A percentile compares a stretch with the other conserved stretches of the same genome.
Evolutionary conservation across 768 basidiomycete species (phyloP).

Genomic region (Hypholoma sublateritium): DNA sequence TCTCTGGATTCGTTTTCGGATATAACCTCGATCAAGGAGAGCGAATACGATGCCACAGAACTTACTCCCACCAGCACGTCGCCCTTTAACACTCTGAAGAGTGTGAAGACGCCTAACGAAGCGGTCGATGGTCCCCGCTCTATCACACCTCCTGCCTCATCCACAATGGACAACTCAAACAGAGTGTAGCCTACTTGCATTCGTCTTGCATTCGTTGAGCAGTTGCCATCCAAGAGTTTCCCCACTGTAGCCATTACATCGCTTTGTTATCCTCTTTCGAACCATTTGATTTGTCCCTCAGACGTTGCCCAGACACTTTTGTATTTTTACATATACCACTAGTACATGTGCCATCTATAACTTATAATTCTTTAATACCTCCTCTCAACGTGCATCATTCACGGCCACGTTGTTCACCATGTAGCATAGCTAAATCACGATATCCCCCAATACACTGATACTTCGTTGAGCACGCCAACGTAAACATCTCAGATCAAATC

Average conservation of each 20-base stretch:
- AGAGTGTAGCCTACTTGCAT: no score
- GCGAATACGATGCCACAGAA: conserved; percentile 14
- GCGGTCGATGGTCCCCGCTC: not conserved
- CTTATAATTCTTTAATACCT: not conserved
- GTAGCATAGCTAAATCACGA: not conserved
- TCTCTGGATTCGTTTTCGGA: conserved; percentile 26
- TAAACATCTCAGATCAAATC: no score
- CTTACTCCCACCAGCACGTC: conserved; percentile 5
- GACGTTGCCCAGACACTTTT: not conserved
- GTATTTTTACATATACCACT: conserved; percentile 4
- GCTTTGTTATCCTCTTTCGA: not conserved
- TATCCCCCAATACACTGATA: not conserved
- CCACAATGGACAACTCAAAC: no score
- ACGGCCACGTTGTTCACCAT: not conserved
- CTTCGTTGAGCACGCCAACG: no score
- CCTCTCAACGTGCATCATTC: not conserved
- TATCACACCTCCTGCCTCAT: no score
- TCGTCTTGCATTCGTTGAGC: no score
- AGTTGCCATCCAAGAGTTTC: not conserved
- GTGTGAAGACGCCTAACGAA: not conserved
- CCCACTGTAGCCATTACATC: not conserved
- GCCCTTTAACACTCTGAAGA: conserved; percentile 13
- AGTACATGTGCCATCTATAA: not conserved
- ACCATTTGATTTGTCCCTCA: not conserved
- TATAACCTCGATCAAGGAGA: conserved; percentile 20